Evolutionary conservation across 2,329 filamentous ascomycete genomes (phyloP).

Genomic region (Cercospora sp.): DNA sequence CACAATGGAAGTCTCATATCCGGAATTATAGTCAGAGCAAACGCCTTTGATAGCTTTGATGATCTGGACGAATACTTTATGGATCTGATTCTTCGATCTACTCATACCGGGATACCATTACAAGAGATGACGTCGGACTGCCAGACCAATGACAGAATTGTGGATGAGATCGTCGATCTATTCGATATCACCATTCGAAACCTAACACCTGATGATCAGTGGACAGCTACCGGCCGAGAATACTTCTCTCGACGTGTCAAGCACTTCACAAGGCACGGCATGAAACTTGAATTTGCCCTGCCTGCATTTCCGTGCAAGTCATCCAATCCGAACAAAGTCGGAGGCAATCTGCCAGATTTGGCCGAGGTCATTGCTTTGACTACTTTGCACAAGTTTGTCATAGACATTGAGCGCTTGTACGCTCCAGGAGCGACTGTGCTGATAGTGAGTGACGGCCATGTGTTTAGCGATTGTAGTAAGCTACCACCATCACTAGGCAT

Average conservation of each 20-base stretch:
- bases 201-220: constrained; percentile 7
- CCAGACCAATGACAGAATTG: neutral
- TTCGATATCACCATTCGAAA: constrained; percentile 7
- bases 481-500: neutral
- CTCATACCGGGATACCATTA: neutral
- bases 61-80: constrained; percentile 4
- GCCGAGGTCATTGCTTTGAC: constrained; percentile 10
- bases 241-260: constrained; percentile 2
- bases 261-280: neutral
- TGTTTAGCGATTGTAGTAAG: constrained; percentile 17
- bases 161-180: constrained; percentile 4
- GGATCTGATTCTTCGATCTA: constrained; percentile 2
- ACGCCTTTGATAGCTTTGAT: neutral
- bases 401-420: constrained; percentile 3
- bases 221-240: constrained; percentile 6
- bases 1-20: neutral
- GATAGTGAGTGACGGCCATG: constrained; percentile 13
- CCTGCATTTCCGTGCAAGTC: constrained; percentile 17
- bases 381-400: constrained; percentile 9
- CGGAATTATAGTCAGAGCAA: neutral
- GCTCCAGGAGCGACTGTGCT: constrained; percentile 1
- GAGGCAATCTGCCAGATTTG: constrained; percentile 1
- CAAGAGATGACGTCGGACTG: neutral
- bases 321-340: constrained; percentile 10
- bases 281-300: constrained; percentile 1